A percentile compares a stretch with the other conserved stretches of the same genome.
Evolutionary conservation across 2,329 filamentous ascomycete genomes (phyloP).

Genomic region (Chaetomium sp.): DNA sequence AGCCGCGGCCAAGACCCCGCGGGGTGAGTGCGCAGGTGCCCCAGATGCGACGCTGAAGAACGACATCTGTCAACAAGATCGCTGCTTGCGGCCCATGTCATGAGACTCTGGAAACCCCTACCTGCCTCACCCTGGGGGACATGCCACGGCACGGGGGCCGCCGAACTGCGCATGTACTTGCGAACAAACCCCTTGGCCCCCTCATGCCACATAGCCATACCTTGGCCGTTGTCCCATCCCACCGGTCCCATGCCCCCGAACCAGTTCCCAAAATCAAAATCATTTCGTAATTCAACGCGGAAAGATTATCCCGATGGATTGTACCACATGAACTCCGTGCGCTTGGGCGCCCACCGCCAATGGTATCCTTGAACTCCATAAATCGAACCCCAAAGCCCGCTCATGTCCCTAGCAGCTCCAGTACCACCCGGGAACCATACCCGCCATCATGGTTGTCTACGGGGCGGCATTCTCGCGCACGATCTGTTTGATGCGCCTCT

Average conservation of each 20-base stretch:
- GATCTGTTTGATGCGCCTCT: constrained; percentile 77
- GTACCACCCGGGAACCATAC: background rate
- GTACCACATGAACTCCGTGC: constrained; percentile 18
- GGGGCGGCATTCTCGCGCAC: constrained; percentile 85
- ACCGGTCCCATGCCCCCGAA: background rate
- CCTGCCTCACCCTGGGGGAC: too few species aligned
- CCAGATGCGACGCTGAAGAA: background rate
- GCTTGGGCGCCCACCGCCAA: constrained; percentile 9
- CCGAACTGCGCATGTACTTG: background rate
- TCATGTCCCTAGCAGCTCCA: background rate
- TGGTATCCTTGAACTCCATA: constrained; percentile 20
- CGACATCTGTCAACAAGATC: background rate
- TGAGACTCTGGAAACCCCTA: background rate
- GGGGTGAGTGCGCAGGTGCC: background rate
- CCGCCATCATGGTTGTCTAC: constrained; percentile 31
- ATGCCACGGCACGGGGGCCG: too few species aligned
- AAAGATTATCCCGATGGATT: constrained; percentile 11
- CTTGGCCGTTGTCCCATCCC: background rate
- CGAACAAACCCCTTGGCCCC: background rate
- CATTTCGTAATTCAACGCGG: constrained; percentile 2
- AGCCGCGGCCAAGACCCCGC: background rate
- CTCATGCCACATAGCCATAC: background rate
- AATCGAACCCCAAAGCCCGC: constrained; percentile 1
- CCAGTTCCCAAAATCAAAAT: constrained; percentile 5
- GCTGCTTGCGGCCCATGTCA: constrained; percentile 8